phyloP scores from a whole-genome alignment of 495 filamentous ascomycete genomes.

The Penicillium paxilli region DNA sequence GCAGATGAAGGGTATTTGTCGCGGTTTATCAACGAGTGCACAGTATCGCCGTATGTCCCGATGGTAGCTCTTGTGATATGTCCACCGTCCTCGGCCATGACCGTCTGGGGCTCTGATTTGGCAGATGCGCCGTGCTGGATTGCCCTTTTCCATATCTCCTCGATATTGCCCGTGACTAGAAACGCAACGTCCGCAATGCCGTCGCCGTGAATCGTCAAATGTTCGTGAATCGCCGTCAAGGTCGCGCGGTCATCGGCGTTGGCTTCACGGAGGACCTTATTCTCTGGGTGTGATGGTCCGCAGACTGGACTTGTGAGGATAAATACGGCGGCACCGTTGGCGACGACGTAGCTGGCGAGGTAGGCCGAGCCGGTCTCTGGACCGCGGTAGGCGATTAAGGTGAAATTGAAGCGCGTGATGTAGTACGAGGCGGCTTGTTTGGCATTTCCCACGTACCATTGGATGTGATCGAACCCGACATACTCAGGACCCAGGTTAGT shows the following conservation, averaged over 20 bases:
- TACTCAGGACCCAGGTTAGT: constrained; percentile 42
- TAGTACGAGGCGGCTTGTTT: constrained; percentile 83
- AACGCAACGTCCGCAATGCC: constrained; percentile 84
- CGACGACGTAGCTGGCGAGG: constrained; percentile 70
- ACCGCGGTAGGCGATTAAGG: constrained; percentile 69
- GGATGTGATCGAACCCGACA: constrained; percentile 75
- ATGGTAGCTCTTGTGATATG: constrained; percentile 65
- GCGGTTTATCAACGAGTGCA: constrained; percentile 74
- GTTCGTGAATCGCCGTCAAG: constrained; percentile 63
- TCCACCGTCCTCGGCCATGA: constrained; percentile 43
- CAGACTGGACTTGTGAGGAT: constrained; percentile 73
- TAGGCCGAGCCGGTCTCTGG: constrained; percentile 75
- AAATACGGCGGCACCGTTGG: constrained; percentile 67
- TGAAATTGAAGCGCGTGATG: constrained; percentile 72
- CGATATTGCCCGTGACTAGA: constrained; percentile 67
- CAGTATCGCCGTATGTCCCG: constrained; percentile 79
- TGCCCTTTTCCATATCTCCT: constrained; percentile 64
- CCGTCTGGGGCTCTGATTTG: constrained; percentile 52
- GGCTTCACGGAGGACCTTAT: constrained; percentile 4
- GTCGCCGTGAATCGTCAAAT: constrained; percentile 74
- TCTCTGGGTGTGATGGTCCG: constrained; percentile 36
- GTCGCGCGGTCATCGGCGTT: constrained; percentile 44
- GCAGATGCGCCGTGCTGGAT: constrained; percentile 60
- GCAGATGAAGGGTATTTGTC: constrained; percentile 51
- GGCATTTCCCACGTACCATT: constrained; percentile 86